phyloP scores from a whole-genome alignment of 1,284 basidiomycete species.

The Sphagnurus paluster region DNA sequence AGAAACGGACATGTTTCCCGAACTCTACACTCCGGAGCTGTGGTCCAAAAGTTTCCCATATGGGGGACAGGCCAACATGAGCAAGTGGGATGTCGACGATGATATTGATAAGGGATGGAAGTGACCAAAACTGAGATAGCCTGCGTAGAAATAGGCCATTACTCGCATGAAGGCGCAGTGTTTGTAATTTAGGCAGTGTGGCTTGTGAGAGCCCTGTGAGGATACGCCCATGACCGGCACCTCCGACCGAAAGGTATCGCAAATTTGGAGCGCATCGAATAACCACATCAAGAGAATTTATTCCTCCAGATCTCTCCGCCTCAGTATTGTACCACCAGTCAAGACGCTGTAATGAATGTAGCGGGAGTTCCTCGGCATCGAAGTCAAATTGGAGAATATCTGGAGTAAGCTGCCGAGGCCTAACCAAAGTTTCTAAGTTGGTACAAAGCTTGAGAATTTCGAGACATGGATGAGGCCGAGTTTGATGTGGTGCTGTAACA shows the following conservation, averaged over 20 bases:
- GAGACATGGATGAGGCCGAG: conserved; percentile 30
- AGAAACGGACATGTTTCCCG: conserved; percentile 53
- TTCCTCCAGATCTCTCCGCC: conserved; percentile 62
- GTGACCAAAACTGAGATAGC: conserved; percentile 45
- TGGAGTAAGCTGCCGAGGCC: conserved; percentile 37
- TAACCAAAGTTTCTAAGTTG: conserved; percentile 54
- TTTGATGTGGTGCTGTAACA: conserved; percentile 35
- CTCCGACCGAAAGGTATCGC: conserved; percentile 56
- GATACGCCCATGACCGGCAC: conserved; percentile 35
- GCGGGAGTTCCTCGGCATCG: conserved; percentile 42
- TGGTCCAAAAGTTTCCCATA: conserved; percentile 51
- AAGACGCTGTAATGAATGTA: conserved; percentile 57
- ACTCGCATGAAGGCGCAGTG: conserved; percentile 50
- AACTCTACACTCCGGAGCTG: conserved; percentile 59
- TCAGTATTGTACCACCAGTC: conserved; percentile 68
- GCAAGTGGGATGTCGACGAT: conserved; percentile 45
- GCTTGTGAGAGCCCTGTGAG: conserved; percentile 29
- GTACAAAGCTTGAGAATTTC: conserved; percentile 51
- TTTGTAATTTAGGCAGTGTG: conserved; percentile 44
- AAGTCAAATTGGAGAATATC: conserved; percentile 52
- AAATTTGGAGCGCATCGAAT: conserved; percentile 54
- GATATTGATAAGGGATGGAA: conserved; percentile 52
- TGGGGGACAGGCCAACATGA: conserved; percentile 35
- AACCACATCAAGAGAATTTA: conserved; percentile 59
- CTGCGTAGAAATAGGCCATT: conserved; percentile 52